phyloP scores from a whole-genome alignment of 192 early-diverging fungal genomes.

The Gigaspora rosea region DNA sequence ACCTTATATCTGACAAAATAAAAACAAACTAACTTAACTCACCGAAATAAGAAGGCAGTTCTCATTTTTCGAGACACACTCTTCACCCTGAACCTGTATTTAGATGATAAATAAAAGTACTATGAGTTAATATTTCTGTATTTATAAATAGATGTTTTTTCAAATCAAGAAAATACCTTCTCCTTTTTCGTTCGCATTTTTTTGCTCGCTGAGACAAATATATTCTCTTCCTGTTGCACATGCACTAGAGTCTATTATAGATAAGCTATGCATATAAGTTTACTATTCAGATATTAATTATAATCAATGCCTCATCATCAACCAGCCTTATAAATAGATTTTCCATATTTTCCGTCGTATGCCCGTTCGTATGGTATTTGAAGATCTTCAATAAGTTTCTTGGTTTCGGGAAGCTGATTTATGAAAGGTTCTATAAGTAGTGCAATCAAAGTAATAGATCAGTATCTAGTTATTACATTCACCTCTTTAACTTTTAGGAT shows the following conservation, averaged over 20 bases:
- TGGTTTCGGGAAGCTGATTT: constrained; percentile 10
- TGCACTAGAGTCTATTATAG: constrained; percentile 9
- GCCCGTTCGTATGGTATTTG: constrained; percentile 4
- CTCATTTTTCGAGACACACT: constrained; percentile 11
- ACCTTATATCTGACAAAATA: constrained; percentile 10
- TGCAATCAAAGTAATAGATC: not conserved
- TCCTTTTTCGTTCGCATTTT: constrained; percentile 8
- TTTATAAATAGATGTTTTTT: constrained; percentile 9
- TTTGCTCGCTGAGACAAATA: constrained; percentile 8
- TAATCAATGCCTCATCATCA: not conserved
- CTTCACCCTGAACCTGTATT: constrained; percentile 11
- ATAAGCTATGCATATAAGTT: constrained; percentile 20
- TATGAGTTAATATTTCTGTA: not conserved
- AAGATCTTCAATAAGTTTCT: constrained; percentile 1
- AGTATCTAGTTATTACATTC: not conserved
- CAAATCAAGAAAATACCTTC: constrained; percentile 12
- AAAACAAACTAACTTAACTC: not conserved
- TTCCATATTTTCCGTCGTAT: constrained; percentile 22
- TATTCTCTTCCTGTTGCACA: constrained; percentile 7
- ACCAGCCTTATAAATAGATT: constrained; percentile 21
- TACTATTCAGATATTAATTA: constrained; percentile 16
- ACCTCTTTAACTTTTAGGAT: not conserved
- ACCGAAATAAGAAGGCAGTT: constrained; percentile 5
- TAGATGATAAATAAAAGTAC: constrained; percentile 6
- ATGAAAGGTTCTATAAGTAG: constrained; percentile 12